These are phyloP conservation scores for Radiomyces spectabilis DNA, from an alignment of 192 early-diverging fungal genomes.

Conservation along the genomic window DNA sequence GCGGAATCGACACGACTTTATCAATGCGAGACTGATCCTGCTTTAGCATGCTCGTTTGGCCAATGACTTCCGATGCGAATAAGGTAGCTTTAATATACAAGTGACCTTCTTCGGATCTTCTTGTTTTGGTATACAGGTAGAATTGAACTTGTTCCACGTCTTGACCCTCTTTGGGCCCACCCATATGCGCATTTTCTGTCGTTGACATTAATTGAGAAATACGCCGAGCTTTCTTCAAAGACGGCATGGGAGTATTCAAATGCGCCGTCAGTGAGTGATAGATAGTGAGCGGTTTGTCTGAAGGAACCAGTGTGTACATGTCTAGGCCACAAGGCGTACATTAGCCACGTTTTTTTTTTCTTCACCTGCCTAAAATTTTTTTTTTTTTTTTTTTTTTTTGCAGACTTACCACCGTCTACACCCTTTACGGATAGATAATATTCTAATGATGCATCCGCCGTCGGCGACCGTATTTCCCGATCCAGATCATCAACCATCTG, in stretches of 20 bases:
- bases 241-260: constrained; percentile 42
- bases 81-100: constrained; percentile 16
- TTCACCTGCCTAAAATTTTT: too few species aligned
- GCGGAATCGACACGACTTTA: constrained; percentile 13
- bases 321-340: constrained; percentile 17
- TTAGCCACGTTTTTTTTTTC: not conserved
- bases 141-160: constrained; percentile 5
- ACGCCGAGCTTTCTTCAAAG: constrained; percentile 31
- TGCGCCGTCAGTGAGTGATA: constrained; percentile 41
- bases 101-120: constrained; percentile 11
- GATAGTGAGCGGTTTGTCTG: constrained; percentile 45
- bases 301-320: constrained; percentile 34
- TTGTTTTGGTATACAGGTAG: constrained; percentile 14
- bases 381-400: too few species aligned
- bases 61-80: not conserved
- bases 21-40: not conserved
- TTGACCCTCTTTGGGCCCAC: not conserved
- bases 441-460: constrained; percentile 12
- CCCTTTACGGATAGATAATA: constrained; percentile 43
- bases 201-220: constrained; percentile 30
- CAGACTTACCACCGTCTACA: constrained; percentile 37
- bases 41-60: not conserved
- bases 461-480: constrained; percentile 22
- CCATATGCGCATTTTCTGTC: constrained; percentile 16
- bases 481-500: constrained; percentile 35